Percentiles rank a stretch among this genome's conserved stretches.
Conservation (phyloP, 2,329 filamentous ascomycete genomes). For the Penicillium sp. region DNA sequence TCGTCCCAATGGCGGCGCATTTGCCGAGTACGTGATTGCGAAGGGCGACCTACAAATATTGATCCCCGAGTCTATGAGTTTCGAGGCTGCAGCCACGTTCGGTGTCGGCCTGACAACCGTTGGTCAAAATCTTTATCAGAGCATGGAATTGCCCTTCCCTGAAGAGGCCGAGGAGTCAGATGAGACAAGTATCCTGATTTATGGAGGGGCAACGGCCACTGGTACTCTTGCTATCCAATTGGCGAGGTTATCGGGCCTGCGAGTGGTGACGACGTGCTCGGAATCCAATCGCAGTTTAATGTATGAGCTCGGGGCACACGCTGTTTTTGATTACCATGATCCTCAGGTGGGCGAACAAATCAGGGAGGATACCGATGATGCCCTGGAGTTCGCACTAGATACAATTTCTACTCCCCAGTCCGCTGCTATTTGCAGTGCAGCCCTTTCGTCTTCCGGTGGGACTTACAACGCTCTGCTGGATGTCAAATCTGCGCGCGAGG, state of each 20-base stretch:
- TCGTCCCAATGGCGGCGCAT: conserved; percentile 47
- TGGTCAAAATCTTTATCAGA: conserved; percentile 42
- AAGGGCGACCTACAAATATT: conserved; percentile 47
- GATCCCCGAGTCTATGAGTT: conserved; percentile 45
- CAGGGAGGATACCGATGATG: conserved; percentile 19
- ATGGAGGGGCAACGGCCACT: conserved; percentile 37
- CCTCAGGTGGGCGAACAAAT: conserved; percentile 25
- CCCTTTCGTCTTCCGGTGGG: conserved; percentile 17
- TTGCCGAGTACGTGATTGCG: conserved; percentile 49
- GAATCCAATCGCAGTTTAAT: conserved; percentile 17
- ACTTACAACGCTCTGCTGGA: conserved; percentile 18
- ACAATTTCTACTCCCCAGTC: conserved; percentile 20
- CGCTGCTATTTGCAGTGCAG: conserved; percentile 17
- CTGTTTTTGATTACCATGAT: conserved; percentile 33
- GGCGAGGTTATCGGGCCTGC: conserved; percentile 30
- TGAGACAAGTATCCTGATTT: conserved; percentile 20
- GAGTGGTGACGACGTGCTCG: conserved; percentile 24
- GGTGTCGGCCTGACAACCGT: conserved; percentile 50
- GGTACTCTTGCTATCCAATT: conserved; percentile 39
- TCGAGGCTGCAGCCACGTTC: conserved; percentile 50
- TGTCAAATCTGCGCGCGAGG: conserved; percentile 12
- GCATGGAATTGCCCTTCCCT: conserved; percentile 26
- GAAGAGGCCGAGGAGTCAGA: neutral
- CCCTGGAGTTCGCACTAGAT: conserved; percentile 19
- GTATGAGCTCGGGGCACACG: conserved; percentile 28